A percentile compares a stretch with the other conserved stretches of the same genome.
phyloP scores from a whole-genome alignment of 257 asterid genomes.

The Solanum dulcamara region DNA sequence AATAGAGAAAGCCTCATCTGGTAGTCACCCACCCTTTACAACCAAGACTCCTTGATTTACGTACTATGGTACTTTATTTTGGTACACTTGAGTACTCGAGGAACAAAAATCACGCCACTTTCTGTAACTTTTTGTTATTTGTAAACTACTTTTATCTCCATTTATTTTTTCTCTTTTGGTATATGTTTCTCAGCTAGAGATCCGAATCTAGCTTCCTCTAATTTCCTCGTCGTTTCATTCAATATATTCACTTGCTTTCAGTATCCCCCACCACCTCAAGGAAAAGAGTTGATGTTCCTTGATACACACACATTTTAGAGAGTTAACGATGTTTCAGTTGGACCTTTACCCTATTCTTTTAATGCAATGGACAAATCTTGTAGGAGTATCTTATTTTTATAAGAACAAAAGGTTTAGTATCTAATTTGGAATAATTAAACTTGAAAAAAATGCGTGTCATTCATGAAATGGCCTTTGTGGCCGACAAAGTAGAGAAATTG shows the following conservation, averaged over 20 bases:
- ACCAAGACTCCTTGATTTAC: neutral
- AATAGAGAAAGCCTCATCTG: neutral
- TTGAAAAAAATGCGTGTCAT: neutral
- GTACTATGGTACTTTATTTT: neutral
- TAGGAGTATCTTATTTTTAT: neutral
- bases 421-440: neutral
- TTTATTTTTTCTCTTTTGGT: neutral
- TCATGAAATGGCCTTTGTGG: neutral
- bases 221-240: neutral
- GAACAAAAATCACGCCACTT: neutral
- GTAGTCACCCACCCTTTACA: neutral
- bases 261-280: too few relatives aligned
- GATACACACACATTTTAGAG: too few relatives aligned
- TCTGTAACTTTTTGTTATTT: neutral
- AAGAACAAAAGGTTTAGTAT: neutral
- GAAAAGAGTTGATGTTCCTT: too few relatives aligned
- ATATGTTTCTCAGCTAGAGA: neutral
- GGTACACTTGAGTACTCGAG: neutral
- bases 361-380: neutral
- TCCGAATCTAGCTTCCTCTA: neutral
- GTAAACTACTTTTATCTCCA: neutral
- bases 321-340: too few relatives aligned
- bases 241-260: neutral
- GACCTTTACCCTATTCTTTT: too few relatives aligned
- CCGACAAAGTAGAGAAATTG: conserved; percentile 1